Percentiles rank a stretch among this genome's conserved stretches.
These are phyloP conservation scores for Nitzschia putrida DNA, from an alignment of 108 stramenopile genomes.

Conservation along the genomic window DNA sequence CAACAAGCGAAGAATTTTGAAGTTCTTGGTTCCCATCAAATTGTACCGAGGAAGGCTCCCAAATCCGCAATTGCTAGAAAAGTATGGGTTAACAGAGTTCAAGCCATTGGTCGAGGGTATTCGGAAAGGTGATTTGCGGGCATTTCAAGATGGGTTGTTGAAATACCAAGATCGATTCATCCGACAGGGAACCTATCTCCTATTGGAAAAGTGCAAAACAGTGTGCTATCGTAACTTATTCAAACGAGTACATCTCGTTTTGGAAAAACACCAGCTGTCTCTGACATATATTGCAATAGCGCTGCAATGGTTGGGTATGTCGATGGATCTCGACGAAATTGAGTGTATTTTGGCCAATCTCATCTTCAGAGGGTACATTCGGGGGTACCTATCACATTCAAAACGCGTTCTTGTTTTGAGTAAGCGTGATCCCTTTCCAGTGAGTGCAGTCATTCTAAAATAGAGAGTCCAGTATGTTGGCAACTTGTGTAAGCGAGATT, in stretches of 20 bases:
- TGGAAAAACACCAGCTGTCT: conserved; percentile 73
- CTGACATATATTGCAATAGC: conserved; percentile 63
- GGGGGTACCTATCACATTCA: conserved; percentile 93
- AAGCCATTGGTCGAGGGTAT: conserved; percentile 73
- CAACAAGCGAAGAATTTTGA: conserved; percentile 88
- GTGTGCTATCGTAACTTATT: conserved; percentile 95
- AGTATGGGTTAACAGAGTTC: conserved; percentile 84
- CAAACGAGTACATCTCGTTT: conserved; percentile 76
- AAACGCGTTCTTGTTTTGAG: conserved; percentile 89
- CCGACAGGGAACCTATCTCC: conserved; percentile 87
- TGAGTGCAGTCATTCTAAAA: conserved; percentile 61
- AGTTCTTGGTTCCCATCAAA: conserved; percentile 90
- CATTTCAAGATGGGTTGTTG: conserved; percentile 79
- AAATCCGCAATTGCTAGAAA: conserved; percentile 69
- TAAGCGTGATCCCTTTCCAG: conserved; percentile 94
- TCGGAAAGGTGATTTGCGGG: conserved; percentile 85
- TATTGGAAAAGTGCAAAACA: conserved; percentile 93
- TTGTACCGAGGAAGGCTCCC: conserved; percentile 85
- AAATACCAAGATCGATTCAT: conserved; percentile 84
- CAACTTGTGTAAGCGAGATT: too few species aligned
- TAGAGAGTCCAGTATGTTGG: conserved; percentile 5
- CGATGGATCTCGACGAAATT: conserved; percentile 92
- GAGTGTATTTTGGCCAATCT: conserved; percentile 97
- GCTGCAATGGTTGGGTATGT: conserved; percentile 82
- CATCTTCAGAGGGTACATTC: conserved; percentile 84